These are phyloP conservation scores for Xerocomus potaroensis DNA, from an alignment of 768 basidiomycete genomes.

Conservation along the genomic window DNA sequence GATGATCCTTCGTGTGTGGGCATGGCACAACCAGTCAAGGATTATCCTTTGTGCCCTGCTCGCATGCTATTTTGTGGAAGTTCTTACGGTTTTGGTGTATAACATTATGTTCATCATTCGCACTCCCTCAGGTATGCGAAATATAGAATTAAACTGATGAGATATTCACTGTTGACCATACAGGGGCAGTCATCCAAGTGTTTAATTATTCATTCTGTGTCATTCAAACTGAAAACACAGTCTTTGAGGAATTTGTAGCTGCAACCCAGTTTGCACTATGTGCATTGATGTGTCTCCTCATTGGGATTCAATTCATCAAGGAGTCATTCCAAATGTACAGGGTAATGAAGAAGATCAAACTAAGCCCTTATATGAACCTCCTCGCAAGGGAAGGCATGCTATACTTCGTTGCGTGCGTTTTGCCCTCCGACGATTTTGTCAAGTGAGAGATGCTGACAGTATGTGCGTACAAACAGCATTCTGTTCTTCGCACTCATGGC, in stretches of 20 bases:
- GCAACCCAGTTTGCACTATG: background rate
- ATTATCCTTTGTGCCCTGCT: background rate
- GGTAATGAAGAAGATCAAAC: background rate
- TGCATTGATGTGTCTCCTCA: background rate
- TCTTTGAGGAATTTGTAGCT: background rate
- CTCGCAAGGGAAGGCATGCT: background rate
- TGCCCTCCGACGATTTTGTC: background rate
- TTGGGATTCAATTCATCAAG: background rate
- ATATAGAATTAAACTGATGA: background rate
- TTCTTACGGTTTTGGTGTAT: background rate
- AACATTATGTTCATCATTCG: background rate
- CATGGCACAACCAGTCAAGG: background rate
- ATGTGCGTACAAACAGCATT: too few relatives aligned
- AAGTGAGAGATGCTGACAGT: conserved; percentile 6
- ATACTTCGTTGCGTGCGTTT: background rate
- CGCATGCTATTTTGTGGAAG: background rate
- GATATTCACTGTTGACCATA: background rate
- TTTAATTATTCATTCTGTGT: background rate
- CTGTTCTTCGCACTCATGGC: too few relatives aligned
- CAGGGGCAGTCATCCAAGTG: background rate
- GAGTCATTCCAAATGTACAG: background rate
- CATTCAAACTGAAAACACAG: too few relatives aligned
- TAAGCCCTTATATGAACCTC: background rate
- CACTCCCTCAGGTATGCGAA: background rate
- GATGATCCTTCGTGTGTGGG: background rate